Conservation (phyloP, 345 rosid genomes). For the Gynandropsis gynandra region DNA sequence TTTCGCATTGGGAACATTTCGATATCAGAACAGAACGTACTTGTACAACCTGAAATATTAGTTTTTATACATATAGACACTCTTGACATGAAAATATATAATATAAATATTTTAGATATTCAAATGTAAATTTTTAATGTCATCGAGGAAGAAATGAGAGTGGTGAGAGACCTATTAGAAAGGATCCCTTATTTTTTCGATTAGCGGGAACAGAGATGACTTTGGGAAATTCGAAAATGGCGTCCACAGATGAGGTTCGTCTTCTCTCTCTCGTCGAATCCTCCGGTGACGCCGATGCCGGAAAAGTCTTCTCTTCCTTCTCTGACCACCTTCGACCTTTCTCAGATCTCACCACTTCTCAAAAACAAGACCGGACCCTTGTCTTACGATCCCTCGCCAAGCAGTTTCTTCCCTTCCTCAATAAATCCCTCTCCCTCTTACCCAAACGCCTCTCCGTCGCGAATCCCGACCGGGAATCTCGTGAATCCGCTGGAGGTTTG, state of each 20-base stretch:
- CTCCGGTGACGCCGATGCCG: slow-evolving; percentile 28
- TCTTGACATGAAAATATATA: no score
- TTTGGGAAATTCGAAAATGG: slow-evolving; percentile 35
- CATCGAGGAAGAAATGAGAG: not conserved
- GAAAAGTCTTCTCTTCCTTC: slow-evolving; percentile 38
- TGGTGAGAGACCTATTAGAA: slow-evolving; percentile 14
- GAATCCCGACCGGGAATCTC: not conserved
- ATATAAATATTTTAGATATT: no score
- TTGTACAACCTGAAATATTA: no score
- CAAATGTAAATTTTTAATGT: no score
- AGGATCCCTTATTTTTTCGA: not conserved
- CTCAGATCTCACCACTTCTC: slow-evolving; percentile 27
- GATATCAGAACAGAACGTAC: no score
- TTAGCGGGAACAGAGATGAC: slow-evolving; percentile 23
- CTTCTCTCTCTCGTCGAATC: slow-evolving; percentile 44
- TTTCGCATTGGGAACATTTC: no score
- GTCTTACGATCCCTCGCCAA: slow-evolving; percentile 59
- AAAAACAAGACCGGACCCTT: slow-evolving; percentile 25
- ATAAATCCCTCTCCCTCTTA: slow-evolving; percentile 53
- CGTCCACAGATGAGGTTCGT: slow-evolving; percentile 37
- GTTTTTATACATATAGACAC: no score
- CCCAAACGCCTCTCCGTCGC: slow-evolving; percentile 60
- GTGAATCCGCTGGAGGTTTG: slow-evolving; percentile 28
- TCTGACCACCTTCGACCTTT: slow-evolving; percentile 55
- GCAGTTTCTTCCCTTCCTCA: slow-evolving; percentile 63